These are phyloP conservation scores for Wickerhamiella infanticola DNA, from an alignment of 1,139 yeast species.

Conservation along the genomic window DNA sequence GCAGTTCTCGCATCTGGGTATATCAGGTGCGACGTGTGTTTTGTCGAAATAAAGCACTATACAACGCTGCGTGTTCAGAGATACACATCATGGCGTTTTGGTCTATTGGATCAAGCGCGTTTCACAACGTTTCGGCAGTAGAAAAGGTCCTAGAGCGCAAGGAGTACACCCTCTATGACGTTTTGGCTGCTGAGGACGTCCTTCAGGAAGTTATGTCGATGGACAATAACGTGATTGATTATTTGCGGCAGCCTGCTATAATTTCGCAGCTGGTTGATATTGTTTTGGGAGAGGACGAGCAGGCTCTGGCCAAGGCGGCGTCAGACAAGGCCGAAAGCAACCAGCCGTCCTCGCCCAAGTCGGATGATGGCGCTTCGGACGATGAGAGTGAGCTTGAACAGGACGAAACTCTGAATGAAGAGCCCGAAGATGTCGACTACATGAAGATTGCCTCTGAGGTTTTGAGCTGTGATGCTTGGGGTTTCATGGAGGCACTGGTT, in stretches of 20 bases:
- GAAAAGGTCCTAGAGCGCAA: constrained; percentile 54
- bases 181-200: constrained; percentile 75
- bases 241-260: constrained; percentile 58
- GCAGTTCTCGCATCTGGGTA: no score
- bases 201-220: constrained; percentile 73
- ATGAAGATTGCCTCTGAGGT: constrained; percentile 88
- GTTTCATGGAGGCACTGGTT: constrained; percentile 81
- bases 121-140: constrained; percentile 59
- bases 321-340: constrained; percentile 18
- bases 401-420: constrained; percentile 23
- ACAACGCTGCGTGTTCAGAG: no score
- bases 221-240: constrained; percentile 67
- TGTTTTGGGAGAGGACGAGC: constrained; percentile 34
- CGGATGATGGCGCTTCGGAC: constrained; percentile 10
- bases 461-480: constrained; percentile 86
- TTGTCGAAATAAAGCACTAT: no score
- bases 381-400: constrained; percentile 10
- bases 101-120: constrained; percentile 70
- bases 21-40: no score
- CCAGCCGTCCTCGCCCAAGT: constrained; percentile 4
- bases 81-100: constrained; percentile 42
- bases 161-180: constrained; percentile 40
- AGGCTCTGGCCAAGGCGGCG: background rate
- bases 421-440: constrained; percentile 31
- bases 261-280: constrained; percentile 50